Conservation (phyloP, 352 stramenopile species). For the Globisporangium cederbergense region DNA sequence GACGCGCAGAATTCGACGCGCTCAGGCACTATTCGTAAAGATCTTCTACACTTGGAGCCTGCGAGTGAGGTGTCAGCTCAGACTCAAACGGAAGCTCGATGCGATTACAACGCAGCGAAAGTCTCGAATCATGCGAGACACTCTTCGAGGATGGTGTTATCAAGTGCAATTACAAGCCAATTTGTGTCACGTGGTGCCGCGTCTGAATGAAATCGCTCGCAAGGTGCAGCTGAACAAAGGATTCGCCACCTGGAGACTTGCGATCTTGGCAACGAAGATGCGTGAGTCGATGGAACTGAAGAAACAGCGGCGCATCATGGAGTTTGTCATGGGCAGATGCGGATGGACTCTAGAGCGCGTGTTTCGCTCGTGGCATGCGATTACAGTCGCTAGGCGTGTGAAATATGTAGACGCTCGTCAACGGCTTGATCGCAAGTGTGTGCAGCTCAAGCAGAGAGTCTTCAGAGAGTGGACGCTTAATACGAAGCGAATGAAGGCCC, state of each 20-base stretch:
- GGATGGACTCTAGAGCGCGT: constrained; percentile 21
- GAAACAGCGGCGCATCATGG: constrained; percentile 31
- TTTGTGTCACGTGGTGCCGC: neutral
- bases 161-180: neutral
- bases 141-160: neutral
- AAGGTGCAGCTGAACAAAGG: neutral
- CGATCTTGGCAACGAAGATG: constrained; percentile 14
- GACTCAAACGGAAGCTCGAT: neutral
- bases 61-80: neutral
- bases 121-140: neutral
- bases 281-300: constrained; percentile 16
- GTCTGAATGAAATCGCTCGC: constrained; percentile 9
- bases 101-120: neutral
- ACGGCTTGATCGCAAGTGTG: neutral
- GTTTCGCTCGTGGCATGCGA: constrained; percentile 32
- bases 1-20: neutral
- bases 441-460: neutral
- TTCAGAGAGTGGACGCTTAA: neutral
- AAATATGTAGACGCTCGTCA: constrained; percentile 7
- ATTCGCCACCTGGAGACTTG: constrained; percentile 11
- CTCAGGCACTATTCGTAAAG: neutral
- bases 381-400: neutral
- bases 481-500: neutral
- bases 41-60: neutral
- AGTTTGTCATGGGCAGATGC: constrained; percentile 33